These are phyloP conservation scores for Taxillus chinensis DNA, from an alignment of 164 flowering plant species.

Conservation along the genomic window DNA sequence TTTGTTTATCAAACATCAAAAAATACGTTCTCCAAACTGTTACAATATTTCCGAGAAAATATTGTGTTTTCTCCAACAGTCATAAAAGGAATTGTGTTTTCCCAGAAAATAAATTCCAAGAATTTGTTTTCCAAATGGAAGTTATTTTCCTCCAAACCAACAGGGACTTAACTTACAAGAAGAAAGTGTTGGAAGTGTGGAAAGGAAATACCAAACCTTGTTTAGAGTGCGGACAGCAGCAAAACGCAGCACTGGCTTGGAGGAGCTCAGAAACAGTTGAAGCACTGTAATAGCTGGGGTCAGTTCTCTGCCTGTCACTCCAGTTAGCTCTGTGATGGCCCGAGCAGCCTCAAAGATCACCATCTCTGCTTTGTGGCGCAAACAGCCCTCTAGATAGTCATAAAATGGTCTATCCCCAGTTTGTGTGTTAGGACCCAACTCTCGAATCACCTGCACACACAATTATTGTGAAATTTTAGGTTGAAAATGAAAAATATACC, in stretches of 20 bases:
- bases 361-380: slow-evolving; percentile 98
- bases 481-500: background rate
- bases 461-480: background rate
- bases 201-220: slow-evolving; percentile 37
- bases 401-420: slow-evolving; percentile 89
- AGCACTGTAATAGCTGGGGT: slow-evolving; percentile 97
- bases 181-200: no score
- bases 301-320: slow-evolving; percentile 77
- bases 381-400: slow-evolving; percentile 89
- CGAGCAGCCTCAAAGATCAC: slow-evolving; percentile 97
- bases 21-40: no score
- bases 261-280: slow-evolving; percentile 86
- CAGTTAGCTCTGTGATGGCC: slow-evolving; percentile 83
- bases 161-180: no score
- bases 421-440: slow-evolving; percentile 55
- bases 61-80: no score
- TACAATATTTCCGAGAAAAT: no score
- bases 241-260: slow-evolving; percentile 93
- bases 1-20: no score
- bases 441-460: slow-evolving; percentile 63
- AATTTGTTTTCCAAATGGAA: no score
- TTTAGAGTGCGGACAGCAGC: slow-evolving; percentile 96
- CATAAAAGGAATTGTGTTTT: no score
- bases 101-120: no score
- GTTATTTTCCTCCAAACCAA: no score